Evolutionary conservation across 2,329 filamentous ascomycete genomes (phyloP), one percentile per base, ranked within the genome.

Genomic region (Verticillium tricorpus): DNA sequence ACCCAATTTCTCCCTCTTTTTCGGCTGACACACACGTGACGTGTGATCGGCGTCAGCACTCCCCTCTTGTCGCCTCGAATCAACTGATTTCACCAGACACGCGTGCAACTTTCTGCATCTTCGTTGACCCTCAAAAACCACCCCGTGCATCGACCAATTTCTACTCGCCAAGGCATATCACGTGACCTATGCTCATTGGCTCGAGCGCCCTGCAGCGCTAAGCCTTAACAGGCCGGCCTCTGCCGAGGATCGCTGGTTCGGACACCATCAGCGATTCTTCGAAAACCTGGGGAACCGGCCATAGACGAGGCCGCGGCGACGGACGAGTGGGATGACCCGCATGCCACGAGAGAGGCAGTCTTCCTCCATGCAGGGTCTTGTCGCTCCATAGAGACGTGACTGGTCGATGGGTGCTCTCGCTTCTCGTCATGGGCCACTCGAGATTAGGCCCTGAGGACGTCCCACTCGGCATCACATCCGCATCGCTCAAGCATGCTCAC

Each of bases 131-230:
- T 7, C n/a, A n/a, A 11, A 22, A 19, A 19, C 22, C n/a, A 22
- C 45, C n/a, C n/a, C 9, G 5, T 6, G 11, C n/a, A 22, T 40
- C 37, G 17, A 15, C 17, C 15, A 17, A 40, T 7, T 15, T 40
- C 14, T 15, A 17, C 14, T 40, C 17, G 45, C 45, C 45, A 45
- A 54, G 40, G 58, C 28, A n/a, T 50, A 54, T 54, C 58, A 54
- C 58, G 58, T 59, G 57, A 58, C 25, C 31, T 12, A 2, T n/a
- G 19, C 9, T 31, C 22, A 14, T n/a, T 58, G 57, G 57, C 57
- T 39, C 57, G n/a, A 58, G 57, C 57, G 37, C 19, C 57, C 9
- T 58, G 57, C 57, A 50, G 35, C 57, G 57, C 37, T 58, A 58
- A 45, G 22, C 37, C 39, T 19, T 19, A 45, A 50, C 57, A 28